Percentiles rank a stretch among this genome's conserved stretches.
Conservation (phyloP, 352 stramenopile genomes). For the Phytophthora parvispora region DNA sequence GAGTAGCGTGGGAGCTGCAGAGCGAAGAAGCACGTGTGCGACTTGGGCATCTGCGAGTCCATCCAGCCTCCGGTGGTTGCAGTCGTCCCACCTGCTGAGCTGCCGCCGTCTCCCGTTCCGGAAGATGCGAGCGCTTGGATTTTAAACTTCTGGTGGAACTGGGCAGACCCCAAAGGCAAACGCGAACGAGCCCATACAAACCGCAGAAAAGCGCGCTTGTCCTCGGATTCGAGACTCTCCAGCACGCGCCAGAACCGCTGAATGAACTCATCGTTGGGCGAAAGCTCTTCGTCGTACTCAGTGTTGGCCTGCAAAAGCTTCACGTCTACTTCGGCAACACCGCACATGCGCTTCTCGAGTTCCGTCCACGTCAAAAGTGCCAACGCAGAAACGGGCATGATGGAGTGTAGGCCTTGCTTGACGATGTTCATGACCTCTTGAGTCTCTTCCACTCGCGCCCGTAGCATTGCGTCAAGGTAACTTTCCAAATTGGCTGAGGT, state of each 20-base stretch:
- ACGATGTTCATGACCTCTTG: slow-evolving; percentile 71
- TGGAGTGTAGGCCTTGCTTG: slow-evolving; percentile 81
- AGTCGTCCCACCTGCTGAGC: not conserved
- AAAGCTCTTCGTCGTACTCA: slow-evolving; percentile 88
- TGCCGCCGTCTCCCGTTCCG: slow-evolving; percentile 13
- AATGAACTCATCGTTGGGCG: slow-evolving; percentile 69
- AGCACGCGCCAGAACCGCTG: slow-evolving; percentile 87
- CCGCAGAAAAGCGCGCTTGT: slow-evolving; percentile 80
- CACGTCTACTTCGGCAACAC: slow-evolving; percentile 79
- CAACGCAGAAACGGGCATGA: slow-evolving; percentile 74
- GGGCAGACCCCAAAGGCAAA: slow-evolving; percentile 59
- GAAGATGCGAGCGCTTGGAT: slow-evolving; percentile 71
- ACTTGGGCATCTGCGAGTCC: slow-evolving; percentile 83
- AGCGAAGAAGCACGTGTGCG: slow-evolving; percentile 92
- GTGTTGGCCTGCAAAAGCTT: slow-evolving; percentile 78
- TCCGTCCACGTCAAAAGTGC: slow-evolving; percentile 72
- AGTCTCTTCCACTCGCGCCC: slow-evolving; percentile 51
- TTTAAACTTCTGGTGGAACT: slow-evolving; percentile 91
- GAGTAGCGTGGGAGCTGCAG: slow-evolving; percentile 86
- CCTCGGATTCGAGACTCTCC: slow-evolving; percentile 60
- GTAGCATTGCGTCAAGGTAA: slow-evolving; percentile 62
- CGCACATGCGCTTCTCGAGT: slow-evolving; percentile 80
- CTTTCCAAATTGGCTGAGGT: slow-evolving; percentile 54
- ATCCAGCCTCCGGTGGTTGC: slow-evolving; percentile 25
- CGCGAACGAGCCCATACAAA: slow-evolving; percentile 88